phyloP scores from a whole-genome alignment of 495 filamentous ascomycete genomes.

The Neurospora sp. region DNA sequence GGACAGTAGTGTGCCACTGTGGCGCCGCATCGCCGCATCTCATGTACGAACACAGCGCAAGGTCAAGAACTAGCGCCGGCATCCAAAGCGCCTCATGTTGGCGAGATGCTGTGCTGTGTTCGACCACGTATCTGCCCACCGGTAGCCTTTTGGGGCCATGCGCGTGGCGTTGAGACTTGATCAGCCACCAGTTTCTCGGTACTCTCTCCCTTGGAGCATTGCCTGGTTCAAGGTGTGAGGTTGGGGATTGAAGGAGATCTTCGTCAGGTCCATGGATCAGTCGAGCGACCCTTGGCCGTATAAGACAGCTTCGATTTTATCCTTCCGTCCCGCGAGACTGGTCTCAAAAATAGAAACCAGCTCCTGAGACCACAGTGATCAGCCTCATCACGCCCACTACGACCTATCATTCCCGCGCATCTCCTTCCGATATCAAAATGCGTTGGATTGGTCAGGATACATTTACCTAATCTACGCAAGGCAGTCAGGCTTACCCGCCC shows the following conservation, averaged over 20 bases:
- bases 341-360: not conserved
- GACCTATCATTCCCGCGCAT: not conserved
- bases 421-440: not conserved
- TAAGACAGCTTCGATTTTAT: not conserved
- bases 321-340: not conserved
- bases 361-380: not conserved
- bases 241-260: not conserved
- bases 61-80: not conserved
- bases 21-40: not conserved
- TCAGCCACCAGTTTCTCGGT: not conserved
- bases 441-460: not conserved
- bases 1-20: not conserved
- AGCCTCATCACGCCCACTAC: not conserved
- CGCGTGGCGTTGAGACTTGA: not conserved
- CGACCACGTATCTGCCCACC: not conserved
- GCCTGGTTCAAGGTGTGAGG: not conserved
- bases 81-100: not conserved
- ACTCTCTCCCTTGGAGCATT: not conserved
- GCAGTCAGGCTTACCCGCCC: not conserved
- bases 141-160: not conserved
- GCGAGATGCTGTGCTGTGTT: not conserved
- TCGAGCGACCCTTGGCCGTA: not conserved
- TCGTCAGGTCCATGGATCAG: not conserved
- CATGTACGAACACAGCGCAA: not conserved
- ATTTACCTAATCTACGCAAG: not conserved